Evolutionary conservation across 1,284 basidiomycete genomes (phyloP).

Genomic region (Ceratobasidium sp.): DNA sequence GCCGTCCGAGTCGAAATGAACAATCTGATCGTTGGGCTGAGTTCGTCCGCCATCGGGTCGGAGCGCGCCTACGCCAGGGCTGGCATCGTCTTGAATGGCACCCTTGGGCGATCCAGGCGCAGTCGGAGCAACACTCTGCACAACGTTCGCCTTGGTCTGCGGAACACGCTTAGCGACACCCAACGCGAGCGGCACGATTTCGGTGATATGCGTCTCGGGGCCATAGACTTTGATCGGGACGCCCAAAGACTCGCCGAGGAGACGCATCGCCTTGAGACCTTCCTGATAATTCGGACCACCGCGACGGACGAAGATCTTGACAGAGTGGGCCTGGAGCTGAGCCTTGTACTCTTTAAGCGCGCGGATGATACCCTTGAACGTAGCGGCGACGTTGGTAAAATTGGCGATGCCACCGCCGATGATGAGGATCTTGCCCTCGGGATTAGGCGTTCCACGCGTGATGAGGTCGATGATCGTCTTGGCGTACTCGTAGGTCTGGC

Average conservation of each 20-base stretch:
- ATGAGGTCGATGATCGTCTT: slow-evolving; percentile 99
- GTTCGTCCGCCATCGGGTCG: slow-evolving; percentile 84
- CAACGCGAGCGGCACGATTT: slow-evolving; percentile 97
- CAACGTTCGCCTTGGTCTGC: slow-evolving; percentile 54
- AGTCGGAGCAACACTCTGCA: slow-evolving; percentile 60
- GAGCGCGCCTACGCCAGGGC: slow-evolving; percentile 75
- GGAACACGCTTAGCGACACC: slow-evolving; percentile 71
- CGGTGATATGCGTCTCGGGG: slow-evolving; percentile 98
- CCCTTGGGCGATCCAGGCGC: slow-evolving; percentile 60
- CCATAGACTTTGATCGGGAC: slow-evolving; percentile 98
- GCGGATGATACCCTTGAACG: slow-evolving; percentile 99
- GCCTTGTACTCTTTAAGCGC: slow-evolving; percentile 95
- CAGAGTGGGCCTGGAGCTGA: slow-evolving; percentile 84
- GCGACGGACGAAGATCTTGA: slow-evolving; percentile 96
- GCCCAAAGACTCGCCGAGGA: slow-evolving; percentile 96
- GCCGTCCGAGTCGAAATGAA: slow-evolving; percentile 75
- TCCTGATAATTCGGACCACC: slow-evolving; percentile 99
- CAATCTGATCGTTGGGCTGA: slow-evolving; percentile 89
- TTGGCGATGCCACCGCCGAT: slow-evolving; percentile 99
- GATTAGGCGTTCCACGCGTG: slow-evolving; percentile 86
- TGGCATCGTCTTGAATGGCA: slow-evolving; percentile 54
- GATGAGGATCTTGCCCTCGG: slow-evolving; percentile 97
- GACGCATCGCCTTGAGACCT: slow-evolving; percentile 98
- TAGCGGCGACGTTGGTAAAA: slow-evolving; percentile 99
- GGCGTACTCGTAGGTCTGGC: slow-evolving; percentile 99